Evolutionary conservation across 2,329 filamentous ascomycete species (phyloP).

Genomic region (Leptographium radiaticola): DNA sequence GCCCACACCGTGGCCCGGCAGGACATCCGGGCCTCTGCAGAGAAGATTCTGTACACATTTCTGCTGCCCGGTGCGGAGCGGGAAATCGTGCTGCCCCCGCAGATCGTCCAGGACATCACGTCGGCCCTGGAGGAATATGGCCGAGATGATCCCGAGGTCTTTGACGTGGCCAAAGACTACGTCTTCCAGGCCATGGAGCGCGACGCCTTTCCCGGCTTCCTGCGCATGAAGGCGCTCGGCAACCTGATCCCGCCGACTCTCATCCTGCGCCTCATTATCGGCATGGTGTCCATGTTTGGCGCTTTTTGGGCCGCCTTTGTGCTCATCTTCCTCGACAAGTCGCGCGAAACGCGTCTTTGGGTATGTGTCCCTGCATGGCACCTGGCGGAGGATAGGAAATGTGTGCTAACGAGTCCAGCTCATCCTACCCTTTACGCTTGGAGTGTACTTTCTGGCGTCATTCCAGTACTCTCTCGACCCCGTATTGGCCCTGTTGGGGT

Average conservation of each 20-base stretch:
- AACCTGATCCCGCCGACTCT: slow-evolving; percentile 89
- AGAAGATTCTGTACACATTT: slow-evolving; percentile 98
- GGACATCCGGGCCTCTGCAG: slow-evolving; percentile 84
- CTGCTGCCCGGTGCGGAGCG: slow-evolving; percentile 88
- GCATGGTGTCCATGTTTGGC: slow-evolving; percentile 75
- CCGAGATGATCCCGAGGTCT: slow-evolving; percentile 91
- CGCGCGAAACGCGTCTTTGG: slow-evolving; percentile 66
- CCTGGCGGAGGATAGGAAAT: background rate
- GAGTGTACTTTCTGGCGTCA: slow-evolving; percentile 75
- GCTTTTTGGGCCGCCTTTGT: slow-evolving; percentile 91
- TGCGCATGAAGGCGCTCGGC: slow-evolving; percentile 86
- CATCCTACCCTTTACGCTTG: slow-evolving; percentile 84
- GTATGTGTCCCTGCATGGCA: slow-evolving; percentile 39
- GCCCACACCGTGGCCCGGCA: slow-evolving; percentile 73
- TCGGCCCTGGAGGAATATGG: slow-evolving; percentile 79
- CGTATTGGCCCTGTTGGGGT: slow-evolving; percentile 73
- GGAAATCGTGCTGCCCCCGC: slow-evolving; percentile 84
- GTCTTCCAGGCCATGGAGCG: slow-evolving; percentile 99
- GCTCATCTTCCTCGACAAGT: slow-evolving; percentile 78
- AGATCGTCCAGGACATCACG: slow-evolving; percentile 76
- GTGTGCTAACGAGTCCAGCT: slow-evolving; percentile 24
- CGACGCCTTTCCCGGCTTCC: slow-evolving; percentile 95
- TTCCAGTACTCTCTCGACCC: slow-evolving; percentile 96
- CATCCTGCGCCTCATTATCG: slow-evolving; percentile 72
- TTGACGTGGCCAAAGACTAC: slow-evolving; percentile 95